Percentiles rank a stretch among this genome's conserved stretches.
Conservation (phyloP, 1,139 yeast species). For the Candida sp. region DNA sequence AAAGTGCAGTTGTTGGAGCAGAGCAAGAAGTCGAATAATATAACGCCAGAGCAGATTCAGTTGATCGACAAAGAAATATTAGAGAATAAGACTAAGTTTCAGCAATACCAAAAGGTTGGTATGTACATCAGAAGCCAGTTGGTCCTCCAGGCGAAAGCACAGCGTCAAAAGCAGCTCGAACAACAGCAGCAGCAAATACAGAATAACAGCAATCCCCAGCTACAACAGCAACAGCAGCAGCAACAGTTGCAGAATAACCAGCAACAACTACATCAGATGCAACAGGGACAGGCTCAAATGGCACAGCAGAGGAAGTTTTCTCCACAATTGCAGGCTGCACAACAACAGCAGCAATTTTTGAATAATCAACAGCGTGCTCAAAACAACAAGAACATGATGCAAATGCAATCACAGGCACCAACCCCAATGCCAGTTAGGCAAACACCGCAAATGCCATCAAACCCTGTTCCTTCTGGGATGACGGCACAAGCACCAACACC, state of each 20-base stretch:
- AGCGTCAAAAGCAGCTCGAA: conserved; percentile 13
- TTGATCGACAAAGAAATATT: conserved; percentile 41
- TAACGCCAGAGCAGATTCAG: conserved; percentile 29
- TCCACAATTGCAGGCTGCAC: conserved; percentile 9
- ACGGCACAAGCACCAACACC: conserved; percentile 29
- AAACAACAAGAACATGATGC: conserved; percentile 9
- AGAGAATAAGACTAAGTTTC: conserved; percentile 40
- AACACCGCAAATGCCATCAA: conserved; percentile 13
- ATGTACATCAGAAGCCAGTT: conserved; percentile 44
- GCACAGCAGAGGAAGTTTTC: conserved; percentile 8
- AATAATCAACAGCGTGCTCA: conserved; percentile 9
- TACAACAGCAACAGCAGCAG: conserved; percentile 9
- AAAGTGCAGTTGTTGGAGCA: conserved; percentile 37
- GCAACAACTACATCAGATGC: conserved; percentile 7
- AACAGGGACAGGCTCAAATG: conserved; percentile 10
- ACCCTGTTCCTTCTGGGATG: conserved; percentile 4
- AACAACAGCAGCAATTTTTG: conserved; percentile 7
- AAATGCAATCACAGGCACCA: conserved; percentile 12
- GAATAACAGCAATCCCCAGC: not conserved
- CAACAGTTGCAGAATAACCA: conserved; percentile 8
- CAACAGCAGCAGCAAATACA: conserved; percentile 7
- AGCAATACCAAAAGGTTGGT: conserved; percentile 44
- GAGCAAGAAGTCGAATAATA: conserved; percentile 27
- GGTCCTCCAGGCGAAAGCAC: conserved; percentile 35
- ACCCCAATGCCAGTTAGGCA: conserved; percentile 13